These are phyloP conservation scores for Vanrija sp. DNA, from an alignment of 1,284 basidiomycete species.

Conservation along the genomic window DNA sequence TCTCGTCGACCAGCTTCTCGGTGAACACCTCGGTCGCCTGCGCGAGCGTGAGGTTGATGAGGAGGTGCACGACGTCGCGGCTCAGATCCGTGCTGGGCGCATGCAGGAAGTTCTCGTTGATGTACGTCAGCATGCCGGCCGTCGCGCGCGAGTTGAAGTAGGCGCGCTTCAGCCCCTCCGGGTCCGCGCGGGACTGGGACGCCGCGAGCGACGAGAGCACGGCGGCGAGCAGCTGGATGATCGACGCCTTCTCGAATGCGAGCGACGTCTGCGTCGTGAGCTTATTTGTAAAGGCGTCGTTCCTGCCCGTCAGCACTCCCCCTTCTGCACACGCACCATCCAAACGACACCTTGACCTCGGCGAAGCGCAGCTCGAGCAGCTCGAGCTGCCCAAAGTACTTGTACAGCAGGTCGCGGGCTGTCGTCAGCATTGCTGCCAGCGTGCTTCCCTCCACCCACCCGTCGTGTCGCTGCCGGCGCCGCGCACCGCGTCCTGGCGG, in stretches of 20 bases:
- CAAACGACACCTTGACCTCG: slow-evolving; percentile 91
- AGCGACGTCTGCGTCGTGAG: slow-evolving; percentile 91
- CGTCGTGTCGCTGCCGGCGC: slow-evolving; percentile 88
- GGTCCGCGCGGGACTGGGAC: slow-evolving; percentile 60
- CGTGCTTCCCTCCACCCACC: slow-evolving; percentile 54
- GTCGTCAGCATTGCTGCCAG: not conserved
- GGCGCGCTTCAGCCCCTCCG: slow-evolving; percentile 90
- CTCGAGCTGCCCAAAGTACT: slow-evolving; percentile 99
- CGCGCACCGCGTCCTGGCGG: slow-evolving; percentile 89
- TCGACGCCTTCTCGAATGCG: slow-evolving; percentile 96
- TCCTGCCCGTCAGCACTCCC: slow-evolving; percentile 49
- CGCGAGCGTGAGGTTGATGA: slow-evolving; percentile 78
- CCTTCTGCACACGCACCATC: slow-evolving; percentile 58
- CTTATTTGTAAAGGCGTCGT: slow-evolving; percentile 93
- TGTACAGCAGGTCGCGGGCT: slow-evolving; percentile 93
- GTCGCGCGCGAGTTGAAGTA: slow-evolving; percentile 91
- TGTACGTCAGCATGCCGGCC: slow-evolving; percentile 96
- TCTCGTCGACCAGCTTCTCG: slow-evolving; percentile 89
- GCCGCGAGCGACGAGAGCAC: slow-evolving; percentile 88
- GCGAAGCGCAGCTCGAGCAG: slow-evolving; percentile 94
- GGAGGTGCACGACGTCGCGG: slow-evolving; percentile 88
- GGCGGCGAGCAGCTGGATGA: slow-evolving; percentile 93
- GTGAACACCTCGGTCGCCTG: slow-evolving; percentile 96
- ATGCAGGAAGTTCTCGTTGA: slow-evolving; percentile 99
- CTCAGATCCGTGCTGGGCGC: slow-evolving; percentile 96